phyloP scores from a whole-genome alignment of 371 early-diverging fungal genomes.

The Mucor piriformis region DNA sequence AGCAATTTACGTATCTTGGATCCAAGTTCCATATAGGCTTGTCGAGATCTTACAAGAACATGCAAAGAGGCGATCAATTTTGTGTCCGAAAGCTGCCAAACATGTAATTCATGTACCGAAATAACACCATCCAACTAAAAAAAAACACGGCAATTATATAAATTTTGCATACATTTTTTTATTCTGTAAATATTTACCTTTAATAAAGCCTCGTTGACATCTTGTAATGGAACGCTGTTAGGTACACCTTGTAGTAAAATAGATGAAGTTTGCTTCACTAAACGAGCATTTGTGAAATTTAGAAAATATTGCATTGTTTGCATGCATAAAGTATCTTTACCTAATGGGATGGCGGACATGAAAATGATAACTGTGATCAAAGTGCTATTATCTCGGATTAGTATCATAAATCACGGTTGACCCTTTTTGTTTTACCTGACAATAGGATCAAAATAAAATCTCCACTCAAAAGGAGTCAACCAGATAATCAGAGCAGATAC shows the following conservation, averaged over 20 bases:
- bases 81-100: conserved; percentile 90
- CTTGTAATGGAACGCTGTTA: conserved; percentile 62
- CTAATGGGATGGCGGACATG: conserved; percentile 39
- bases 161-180: background rate
- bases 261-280: conserved; percentile 76
- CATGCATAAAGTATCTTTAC: conserved; percentile 19
- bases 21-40: conserved; percentile 67
- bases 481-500: conserved; percentile 81
- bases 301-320: background rate
- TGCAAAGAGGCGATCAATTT: conserved; percentile 87
- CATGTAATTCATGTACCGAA: conserved; percentile 91
- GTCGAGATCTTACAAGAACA: conserved; percentile 64
- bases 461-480: conserved; percentile 68
- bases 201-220: conserved; percentile 62
- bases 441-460: conserved; percentile 80
- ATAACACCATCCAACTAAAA: conserved; percentile 62
- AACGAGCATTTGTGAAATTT: conserved; percentile 23
- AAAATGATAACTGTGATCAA: conserved; percentile 47
- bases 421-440: conserved; percentile 34
- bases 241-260: conserved; percentile 92
- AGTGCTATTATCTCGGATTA: conserved; percentile 20
- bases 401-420: background rate
- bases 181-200: conserved; percentile 24
- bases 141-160: too few relatives aligned
- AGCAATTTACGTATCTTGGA: conserved; percentile 69